Base-by-base conservation (phyloP, 805 yeast species). In the Schwanniomyces yamadae region DNA sequence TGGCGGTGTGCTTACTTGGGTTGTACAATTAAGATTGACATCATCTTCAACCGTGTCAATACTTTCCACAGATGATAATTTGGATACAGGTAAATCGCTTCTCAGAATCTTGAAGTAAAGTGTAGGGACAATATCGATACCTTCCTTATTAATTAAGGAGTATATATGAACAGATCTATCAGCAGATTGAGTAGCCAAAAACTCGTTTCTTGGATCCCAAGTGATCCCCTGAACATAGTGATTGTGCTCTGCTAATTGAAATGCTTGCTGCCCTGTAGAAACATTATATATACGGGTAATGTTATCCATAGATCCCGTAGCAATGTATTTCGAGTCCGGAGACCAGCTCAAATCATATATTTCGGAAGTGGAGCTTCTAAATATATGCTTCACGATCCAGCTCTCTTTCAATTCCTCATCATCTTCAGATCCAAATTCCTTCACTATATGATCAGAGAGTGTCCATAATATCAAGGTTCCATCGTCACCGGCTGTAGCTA, bases 401-500 rank as follows among this genome's bases (percentile, higher is more conserved):
- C 80, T 69, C 54, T 93, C 98, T 37, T 71, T 66, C 9, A 67
- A 50, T 15, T 78, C 85, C 28, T 76, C 82, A 26, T 70, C 73
- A 14, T 64, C 75, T 12, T 66, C 70, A n/a, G 51, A 63, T 2
- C 86, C 90, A 53, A 81, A 79, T 25, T 83, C 86, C 42, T 69
- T 68, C 5, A 75, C 68, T 12, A 79, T 63, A 3, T 65, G 63
- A 31, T 77, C 80, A 15, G 78, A 66, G 14, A 73, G 65, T 26
- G 66, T 70, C 99, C 99, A 93, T 23, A 93, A 60, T 44, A 90
- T 68, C 17, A 93, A 74, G 5, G 83, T 78, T 1, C 99, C 98
- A 57, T 93, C 99, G 54, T 93, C 99, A 3, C 97, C 95, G 0
- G 96, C 97, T 0, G 91, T 75, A 0, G 98, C 98, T 15, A 93